phyloP scores from a whole-genome alignment of 2,329 filamentous ascomycete species.

The Colletotrichum ledebouriae region DNA sequence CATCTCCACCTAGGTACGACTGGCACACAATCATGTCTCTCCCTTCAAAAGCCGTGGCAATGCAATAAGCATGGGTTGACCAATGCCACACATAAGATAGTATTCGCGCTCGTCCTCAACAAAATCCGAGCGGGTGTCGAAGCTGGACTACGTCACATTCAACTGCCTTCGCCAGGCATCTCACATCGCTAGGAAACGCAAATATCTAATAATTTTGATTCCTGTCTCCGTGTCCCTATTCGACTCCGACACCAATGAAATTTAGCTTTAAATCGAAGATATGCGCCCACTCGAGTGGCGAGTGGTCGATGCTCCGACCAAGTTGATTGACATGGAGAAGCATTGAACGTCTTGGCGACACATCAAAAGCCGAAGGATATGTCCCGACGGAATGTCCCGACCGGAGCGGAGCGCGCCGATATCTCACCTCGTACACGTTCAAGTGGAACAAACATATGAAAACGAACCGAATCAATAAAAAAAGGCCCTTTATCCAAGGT shows the following conservation, averaged over 20 bases:
- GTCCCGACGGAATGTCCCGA: not conserved
- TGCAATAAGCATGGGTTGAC: not conserved
- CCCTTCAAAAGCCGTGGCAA: not conserved
- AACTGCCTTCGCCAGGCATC: no score
- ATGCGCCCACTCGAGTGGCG: not conserved
- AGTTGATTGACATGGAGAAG: not conserved
- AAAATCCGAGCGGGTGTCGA: not conserved
- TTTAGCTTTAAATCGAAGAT: not conserved
- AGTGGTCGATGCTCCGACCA: not conserved
- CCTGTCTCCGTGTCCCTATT: slow-evolving; percentile 3
- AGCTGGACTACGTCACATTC: not conserved
- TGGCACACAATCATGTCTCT: no score
- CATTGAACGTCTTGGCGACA: slow-evolving; percentile 9
- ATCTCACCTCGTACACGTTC: slow-evolving; percentile 29
- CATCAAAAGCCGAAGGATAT: not conserved
- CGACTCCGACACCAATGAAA: slow-evolving; percentile 22
- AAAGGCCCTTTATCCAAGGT: slow-evolving; percentile 37
- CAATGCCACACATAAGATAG: not conserved
- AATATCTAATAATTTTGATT: slow-evolving; percentile 39
- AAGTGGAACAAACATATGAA: slow-evolving; percentile 33
- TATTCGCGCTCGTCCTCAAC: not conserved
- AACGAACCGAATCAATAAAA: slow-evolving; percentile 13
- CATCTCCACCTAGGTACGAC: no score
- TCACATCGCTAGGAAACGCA: not conserved
- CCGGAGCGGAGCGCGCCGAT: slow-evolving; percentile 7